Base-by-base conservation (phyloP, 164 flowering plant genomes). In the Cinnamomum chago region DNA sequence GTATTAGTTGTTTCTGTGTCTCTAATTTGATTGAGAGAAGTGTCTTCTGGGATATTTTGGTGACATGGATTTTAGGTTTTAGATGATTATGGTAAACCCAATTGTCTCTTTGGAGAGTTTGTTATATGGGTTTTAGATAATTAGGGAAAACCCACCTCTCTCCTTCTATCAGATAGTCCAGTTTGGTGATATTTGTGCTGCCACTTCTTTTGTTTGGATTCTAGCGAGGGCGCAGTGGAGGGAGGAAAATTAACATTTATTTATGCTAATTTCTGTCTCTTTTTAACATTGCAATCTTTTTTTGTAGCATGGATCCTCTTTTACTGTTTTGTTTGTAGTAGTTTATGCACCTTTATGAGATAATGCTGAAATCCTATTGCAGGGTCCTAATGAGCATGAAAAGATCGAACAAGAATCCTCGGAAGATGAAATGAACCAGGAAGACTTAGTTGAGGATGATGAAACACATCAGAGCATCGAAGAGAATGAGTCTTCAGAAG, bases 401-500 rank as follows among this genome's bases (percentile, higher is more conserved):
- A 35, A 47, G 23, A 12, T 7, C 3, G 24, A 68, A 30, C 35
- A 30, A 40, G 55, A 47, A 14, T 22, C 25, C 23, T 40, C 24
- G 2, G 71, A 40, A 35, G 27, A 68, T 11, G 58, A 40, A 40
- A 20, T 47, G 9, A 12, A 47, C n/a, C 27, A 3, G 24, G 55
- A 68, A 20, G 71, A 17, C 24, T 12, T 28, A 55, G 62, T 22
- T 55, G 64, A 25, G 27, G 73, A 71, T 52, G 1, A 71, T 71
- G 73, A 71, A 51, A 62, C 12, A 47, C n/a, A 71, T 52, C 40
- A 71, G 5, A 58, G 51, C 12, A 50, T 5, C 3, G 51, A 28
- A 27, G 71, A 51, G 23, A 67, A 13, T 33, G 76, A 74, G 11
- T 50, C 65, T 22, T 66, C 52, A 52, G 76, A 52, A 51, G 76